These are phyloP conservation scores for Dendryphion nanum DNA, from an alignment of 2,329 filamentous ascomycete species.

Conservation along the genomic window DNA sequence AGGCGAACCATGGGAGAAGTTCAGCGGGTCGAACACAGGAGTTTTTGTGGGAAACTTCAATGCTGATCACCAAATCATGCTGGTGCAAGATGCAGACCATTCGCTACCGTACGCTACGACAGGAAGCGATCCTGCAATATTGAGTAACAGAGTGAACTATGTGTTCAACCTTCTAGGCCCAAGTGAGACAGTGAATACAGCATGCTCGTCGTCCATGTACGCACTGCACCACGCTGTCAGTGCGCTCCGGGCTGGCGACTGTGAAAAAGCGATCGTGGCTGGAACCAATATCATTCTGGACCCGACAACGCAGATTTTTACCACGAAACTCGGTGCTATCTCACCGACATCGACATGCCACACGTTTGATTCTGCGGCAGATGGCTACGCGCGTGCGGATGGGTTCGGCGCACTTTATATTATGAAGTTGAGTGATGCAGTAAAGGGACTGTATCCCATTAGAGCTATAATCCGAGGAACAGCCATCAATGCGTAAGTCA, in stretches of 20 bases:
- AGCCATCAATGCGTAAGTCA: conserved; percentile 12
- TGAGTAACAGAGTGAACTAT: conserved; percentile 26
- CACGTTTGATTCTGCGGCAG: conserved; percentile 11
- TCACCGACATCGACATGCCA: conserved; percentile 5
- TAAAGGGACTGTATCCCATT: conserved; percentile 11
- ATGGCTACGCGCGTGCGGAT: conserved; percentile 12
- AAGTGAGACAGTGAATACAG: conserved; percentile 22
- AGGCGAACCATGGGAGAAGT: conserved; percentile 25
- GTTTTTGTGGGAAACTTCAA: conserved; percentile 21
- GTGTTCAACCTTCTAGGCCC: conserved; percentile 28
- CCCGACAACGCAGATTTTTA: conserved; percentile 4
- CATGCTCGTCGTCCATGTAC: conserved; percentile 25
- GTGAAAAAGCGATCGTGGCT: conserved; percentile 13
- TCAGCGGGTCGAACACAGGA: conserved; percentile 18
- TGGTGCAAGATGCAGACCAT: conserved; percentile 16
- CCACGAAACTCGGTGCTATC: conserved; percentile 7
- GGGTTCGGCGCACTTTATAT: conserved; percentile 7
- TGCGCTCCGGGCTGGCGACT: conserved; percentile 15
- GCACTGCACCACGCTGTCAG: conserved; percentile 20
- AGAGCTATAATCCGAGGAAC: conserved; percentile 14
- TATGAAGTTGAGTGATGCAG: conserved; percentile 4
- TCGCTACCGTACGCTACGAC: conserved; percentile 10
- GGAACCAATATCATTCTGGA: conserved; percentile 6
- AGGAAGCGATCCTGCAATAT: conserved; percentile 14
- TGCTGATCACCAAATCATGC: conserved; percentile 12